Percentiles rank a stretch among this genome's conserved stretches.
phyloP scores from a whole-genome alignment of 805 yeast genomes.

The Torulaspora microellipsoides region DNA sequence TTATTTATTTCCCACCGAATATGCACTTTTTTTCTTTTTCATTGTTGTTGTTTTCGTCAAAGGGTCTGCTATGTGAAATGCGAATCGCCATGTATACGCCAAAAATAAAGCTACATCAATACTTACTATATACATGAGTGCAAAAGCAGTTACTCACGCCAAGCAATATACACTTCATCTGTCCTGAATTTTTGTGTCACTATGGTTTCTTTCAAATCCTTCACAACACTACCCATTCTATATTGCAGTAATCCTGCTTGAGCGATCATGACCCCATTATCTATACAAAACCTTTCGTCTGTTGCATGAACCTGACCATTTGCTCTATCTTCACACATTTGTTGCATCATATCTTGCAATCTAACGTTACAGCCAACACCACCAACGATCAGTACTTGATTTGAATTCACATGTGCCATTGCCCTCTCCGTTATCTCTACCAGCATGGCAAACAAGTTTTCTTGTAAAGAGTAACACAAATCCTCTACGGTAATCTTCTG shows the following conservation, averaged over 20 bases:
- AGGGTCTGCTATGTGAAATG: too few species aligned
- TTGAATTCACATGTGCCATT: slow-evolving; percentile 91
- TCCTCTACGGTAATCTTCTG: slow-evolving; percentile 72
- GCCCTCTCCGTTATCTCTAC: slow-evolving; percentile 98
- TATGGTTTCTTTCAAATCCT: slow-evolving; percentile 60
- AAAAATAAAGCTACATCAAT: too few species aligned
- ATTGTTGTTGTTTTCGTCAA: too few species aligned
- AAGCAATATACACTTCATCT: slow-evolving; percentile 83
- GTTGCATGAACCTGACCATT: slow-evolving; percentile 90
- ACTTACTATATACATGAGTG: too few species aligned
- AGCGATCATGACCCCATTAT: slow-evolving; percentile 98
- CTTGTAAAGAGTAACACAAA: slow-evolving; percentile 89
- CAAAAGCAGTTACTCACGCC: slow-evolving; percentile 57
- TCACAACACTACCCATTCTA: slow-evolving; percentile 67
- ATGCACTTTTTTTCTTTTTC: too few species aligned
- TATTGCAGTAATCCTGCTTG: slow-evolving; percentile 90
- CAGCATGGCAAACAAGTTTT: slow-evolving; percentile 88
- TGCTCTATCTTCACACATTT: slow-evolving; percentile 79
- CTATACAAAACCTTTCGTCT: slow-evolving; percentile 95
- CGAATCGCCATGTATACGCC: too few species aligned
- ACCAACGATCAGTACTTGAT: slow-evolving; percentile 90
- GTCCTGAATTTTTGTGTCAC: slow-evolving; percentile 94
- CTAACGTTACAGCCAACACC: slow-evolving; percentile 97
- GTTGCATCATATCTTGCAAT: slow-evolving; percentile 93
- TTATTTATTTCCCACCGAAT: too few species aligned